Evolutionary conservation across 257 asterid genomes (phyloP), one percentile per base, ranked within the genome.

Genomic region (Capsicum baccatum): DNA sequence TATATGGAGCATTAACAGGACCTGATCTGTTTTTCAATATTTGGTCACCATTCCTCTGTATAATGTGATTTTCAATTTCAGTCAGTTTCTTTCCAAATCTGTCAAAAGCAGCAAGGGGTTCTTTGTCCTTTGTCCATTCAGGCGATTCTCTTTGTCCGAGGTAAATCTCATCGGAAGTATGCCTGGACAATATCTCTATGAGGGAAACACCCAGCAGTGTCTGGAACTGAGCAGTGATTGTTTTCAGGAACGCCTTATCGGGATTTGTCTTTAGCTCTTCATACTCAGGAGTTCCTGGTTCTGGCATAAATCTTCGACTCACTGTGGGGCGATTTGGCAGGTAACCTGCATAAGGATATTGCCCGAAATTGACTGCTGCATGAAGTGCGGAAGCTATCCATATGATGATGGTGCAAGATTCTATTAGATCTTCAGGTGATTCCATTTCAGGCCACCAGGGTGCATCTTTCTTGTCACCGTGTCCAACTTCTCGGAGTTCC

Each of bases 371-470:
- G 2, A 91, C 86, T 1, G 97, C 93, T 16, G 98, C 97, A 11
- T 94, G 98, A 70, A 93, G 97, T 19, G 98, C 97, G 4, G 97
- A 93, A 2, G 97, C 92, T 66, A 91, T 33, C 98, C 98, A 93
- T 80, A 94, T 93, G 80, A 93, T 91, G 55, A 55, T 94, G 57
- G 97, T 91, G 91, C 97, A 91, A 0, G 95, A 88, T 11, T 92
- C 87, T 7, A 89, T 79, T n/a, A 94, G 90, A 10, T 91, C 97
- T 33, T 87, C 12, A 0, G 80, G 74, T 26, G 92, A 90, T 56
- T 88, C 2, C 68, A 62, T 62, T 19, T 62, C 39, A 62, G 68
- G 15, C 68, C 68, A 62, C 68, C 68, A 62, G 5, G 86, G 87
- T 76, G 89, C 95, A 48, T 92, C 84, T 84, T 88, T 93, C 89